These are phyloP conservation scores for Aspergillus candidus DNA, from an alignment of 2,329 filamentous ascomycete species.

Conservation along the genomic window DNA sequence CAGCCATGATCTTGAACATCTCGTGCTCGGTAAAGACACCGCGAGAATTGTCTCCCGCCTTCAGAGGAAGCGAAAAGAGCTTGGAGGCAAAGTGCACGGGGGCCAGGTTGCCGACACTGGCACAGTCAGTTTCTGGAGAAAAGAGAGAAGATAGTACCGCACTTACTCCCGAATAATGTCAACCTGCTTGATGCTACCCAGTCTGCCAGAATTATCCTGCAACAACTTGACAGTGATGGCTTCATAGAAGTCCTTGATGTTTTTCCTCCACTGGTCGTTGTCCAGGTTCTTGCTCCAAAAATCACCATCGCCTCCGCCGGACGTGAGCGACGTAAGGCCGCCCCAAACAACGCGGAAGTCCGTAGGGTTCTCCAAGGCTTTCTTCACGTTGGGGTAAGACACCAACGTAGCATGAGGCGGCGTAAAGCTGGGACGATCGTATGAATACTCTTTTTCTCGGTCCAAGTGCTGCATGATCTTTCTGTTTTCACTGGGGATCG, in stretches of 20 bases:
- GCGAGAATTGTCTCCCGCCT: slow-evolving; percentile 45
- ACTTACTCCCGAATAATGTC: slow-evolving; percentile 59
- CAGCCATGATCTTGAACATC: slow-evolving; percentile 55
- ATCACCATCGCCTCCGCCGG: slow-evolving; percentile 51
- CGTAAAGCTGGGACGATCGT: slow-evolving; percentile 52
- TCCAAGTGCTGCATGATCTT: slow-evolving; percentile 63
- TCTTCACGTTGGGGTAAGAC: slow-evolving; percentile 56
- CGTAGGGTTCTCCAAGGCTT: slow-evolving; percentile 55
- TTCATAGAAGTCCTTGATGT: slow-evolving; percentile 63
- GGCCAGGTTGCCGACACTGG: slow-evolving; percentile 47
- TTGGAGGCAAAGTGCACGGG: slow-evolving; percentile 52
- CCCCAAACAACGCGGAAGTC: slow-evolving; percentile 63
- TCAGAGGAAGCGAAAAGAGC: slow-evolving; percentile 51
- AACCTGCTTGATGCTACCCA: slow-evolving; percentile 58
- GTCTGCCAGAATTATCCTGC: slow-evolving; percentile 57
- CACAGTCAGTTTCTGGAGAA: slow-evolving; percentile 7
- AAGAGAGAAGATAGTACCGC: neutral
- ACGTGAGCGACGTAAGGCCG: slow-evolving; percentile 56
- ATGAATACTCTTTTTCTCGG: slow-evolving; percentile 64
- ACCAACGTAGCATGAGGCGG: slow-evolving; percentile 51
- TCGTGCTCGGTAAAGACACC: slow-evolving; percentile 54
- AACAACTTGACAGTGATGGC: slow-evolving; percentile 58
- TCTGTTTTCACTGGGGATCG: slow-evolving; percentile 64
- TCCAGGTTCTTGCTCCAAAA: slow-evolving; percentile 57
- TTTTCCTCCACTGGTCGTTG: slow-evolving; percentile 54